Conservation (phyloP, 139 green algal genomes). For the Chlamydomonas asymmetrica region DNA sequence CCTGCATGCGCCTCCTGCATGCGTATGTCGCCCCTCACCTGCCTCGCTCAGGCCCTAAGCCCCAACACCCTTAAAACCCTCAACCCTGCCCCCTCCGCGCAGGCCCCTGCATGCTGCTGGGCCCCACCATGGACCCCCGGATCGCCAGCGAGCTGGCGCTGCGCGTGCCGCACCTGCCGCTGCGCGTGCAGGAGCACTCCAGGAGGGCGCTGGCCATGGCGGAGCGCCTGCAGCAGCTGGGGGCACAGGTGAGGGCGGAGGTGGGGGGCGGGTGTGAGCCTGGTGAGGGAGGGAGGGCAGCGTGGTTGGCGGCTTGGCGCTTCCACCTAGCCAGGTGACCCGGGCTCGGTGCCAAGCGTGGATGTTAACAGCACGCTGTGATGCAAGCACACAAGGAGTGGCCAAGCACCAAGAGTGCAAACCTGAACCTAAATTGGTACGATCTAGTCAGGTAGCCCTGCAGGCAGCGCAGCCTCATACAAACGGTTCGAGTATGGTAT, state of each 20-base stretch:
- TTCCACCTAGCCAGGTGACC: too few relatives aligned
- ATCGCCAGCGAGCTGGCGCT: constrained; percentile 67
- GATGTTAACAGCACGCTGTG: background rate
- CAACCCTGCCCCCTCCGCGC: background rate
- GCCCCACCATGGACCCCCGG: constrained; percentile 77
- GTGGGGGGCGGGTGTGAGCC: background rate
- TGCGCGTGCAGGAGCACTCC: constrained; percentile 66
- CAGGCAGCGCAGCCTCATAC: too few relatives aligned
- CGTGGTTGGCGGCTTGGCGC: too few relatives aligned
- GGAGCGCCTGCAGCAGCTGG: constrained; percentile 45
- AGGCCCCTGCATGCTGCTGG: constrained; percentile 73
- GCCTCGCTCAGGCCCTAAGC: background rate
- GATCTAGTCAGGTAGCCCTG: too few relatives aligned
- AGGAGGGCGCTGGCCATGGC: constrained; percentile 33
- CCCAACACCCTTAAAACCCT: background rate
- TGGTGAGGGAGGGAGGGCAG: background rate
- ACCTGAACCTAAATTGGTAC: too few relatives aligned
- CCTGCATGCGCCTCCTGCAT: too few relatives aligned
- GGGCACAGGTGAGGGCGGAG: too few relatives aligned
- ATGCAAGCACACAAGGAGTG: too few relatives aligned
- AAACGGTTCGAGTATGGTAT: too few relatives aligned
- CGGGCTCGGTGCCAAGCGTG: constrained; percentile 13
- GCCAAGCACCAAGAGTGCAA: too few relatives aligned
- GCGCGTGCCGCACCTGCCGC: constrained; percentile 72
- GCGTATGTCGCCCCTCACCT: background rate